Percentiles rank a stretch among this genome's conserved stretches.
Conservation (phyloP, 2,329 filamentous ascomycete genomes). For the Coniochaeta hoffmannii region DNA sequence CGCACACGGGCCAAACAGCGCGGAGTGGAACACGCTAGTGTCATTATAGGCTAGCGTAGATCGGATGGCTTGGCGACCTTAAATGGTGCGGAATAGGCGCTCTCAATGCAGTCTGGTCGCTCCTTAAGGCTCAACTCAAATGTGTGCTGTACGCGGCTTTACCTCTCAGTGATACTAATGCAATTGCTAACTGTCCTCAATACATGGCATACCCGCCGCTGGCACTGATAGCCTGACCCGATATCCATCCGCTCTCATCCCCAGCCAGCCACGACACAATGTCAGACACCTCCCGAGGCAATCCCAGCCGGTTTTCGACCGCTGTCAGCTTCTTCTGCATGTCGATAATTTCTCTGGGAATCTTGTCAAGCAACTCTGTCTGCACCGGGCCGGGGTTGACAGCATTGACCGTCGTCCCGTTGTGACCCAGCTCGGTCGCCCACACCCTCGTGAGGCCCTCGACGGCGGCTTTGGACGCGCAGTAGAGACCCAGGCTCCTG, state of each 20-base stretch:
- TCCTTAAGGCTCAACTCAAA: too few relatives aligned
- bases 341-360: constrained; percentile 39
- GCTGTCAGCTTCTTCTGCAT: constrained; percentile 43
- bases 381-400: constrained; percentile 52
- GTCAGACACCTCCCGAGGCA: constrained; percentile 44
- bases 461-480: constrained; percentile 50
- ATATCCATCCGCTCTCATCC: constrained; percentile 39
- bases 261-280: constrained; percentile 49
- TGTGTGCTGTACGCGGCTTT: too few relatives aligned
- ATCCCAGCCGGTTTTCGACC: constrained; percentile 42
- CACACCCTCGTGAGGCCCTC: constrained; percentile 52
- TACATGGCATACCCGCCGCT: constrained; percentile 34
- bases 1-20: background rate
- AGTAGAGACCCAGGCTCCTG: constrained; percentile 40
- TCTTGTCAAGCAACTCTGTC: constrained; percentile 49
- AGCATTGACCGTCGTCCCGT: constrained; percentile 53
- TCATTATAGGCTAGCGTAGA: too few relatives aligned
- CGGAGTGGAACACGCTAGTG: background rate
- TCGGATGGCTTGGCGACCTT: too few relatives aligned
- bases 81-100: too few relatives aligned
- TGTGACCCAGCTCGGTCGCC: constrained; percentile 48
- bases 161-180: too few relatives aligned
- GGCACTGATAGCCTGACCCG: constrained; percentile 48
- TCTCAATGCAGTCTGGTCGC: too few relatives aligned
- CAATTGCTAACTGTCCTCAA: too few relatives aligned